Conservation (phyloP, 345 rosid genomes). For the Pseudoturritis turrita region DNA sequence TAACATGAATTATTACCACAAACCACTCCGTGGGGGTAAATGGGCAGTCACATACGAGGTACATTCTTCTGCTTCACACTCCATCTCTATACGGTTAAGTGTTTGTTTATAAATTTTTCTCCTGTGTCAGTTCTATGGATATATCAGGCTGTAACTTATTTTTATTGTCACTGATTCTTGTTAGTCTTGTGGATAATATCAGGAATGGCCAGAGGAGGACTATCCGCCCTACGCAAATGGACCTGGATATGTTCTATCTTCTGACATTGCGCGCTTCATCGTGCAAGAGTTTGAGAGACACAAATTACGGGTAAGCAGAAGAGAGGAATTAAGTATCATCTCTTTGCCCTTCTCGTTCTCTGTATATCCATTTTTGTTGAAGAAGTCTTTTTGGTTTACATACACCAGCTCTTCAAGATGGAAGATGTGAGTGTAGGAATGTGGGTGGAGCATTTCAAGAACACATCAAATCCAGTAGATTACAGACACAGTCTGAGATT, state of each 20-base stretch:
- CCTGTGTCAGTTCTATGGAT: not conserved
- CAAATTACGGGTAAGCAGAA: slow-evolving; percentile 56
- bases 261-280: slow-evolving; percentile 73
- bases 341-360: not conserved
- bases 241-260: slow-evolving; percentile 80
- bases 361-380: not conserved
- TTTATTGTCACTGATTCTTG: not conserved
- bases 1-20: slow-evolving; percentile 83
- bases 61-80: slow-evolving; percentile 1
- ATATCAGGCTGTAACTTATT: not conserved
- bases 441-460: slow-evolving; percentile 96
- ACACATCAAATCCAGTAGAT: slow-evolving; percentile 61
- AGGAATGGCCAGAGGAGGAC: slow-evolving; percentile 99
- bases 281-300: slow-evolving; percentile 75
- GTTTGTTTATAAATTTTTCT: not conserved
- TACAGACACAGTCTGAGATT: slow-evolving; percentile 77
- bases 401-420: slow-evolving; percentile 88
- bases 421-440: slow-evolving; percentile 99
- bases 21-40: slow-evolving; percentile 85
- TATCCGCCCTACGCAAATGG: slow-evolving; percentile 97
- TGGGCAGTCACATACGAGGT: slow-evolving; percentile 99
- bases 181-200: slow-evolving; percentile 20
- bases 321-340: not conserved
- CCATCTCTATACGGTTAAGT: not conserved
- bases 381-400: not conserved